Evolutionary conservation across 345 rosid genomes (phyloP).

Genomic region (Eucalyptus victrix): DNA sequence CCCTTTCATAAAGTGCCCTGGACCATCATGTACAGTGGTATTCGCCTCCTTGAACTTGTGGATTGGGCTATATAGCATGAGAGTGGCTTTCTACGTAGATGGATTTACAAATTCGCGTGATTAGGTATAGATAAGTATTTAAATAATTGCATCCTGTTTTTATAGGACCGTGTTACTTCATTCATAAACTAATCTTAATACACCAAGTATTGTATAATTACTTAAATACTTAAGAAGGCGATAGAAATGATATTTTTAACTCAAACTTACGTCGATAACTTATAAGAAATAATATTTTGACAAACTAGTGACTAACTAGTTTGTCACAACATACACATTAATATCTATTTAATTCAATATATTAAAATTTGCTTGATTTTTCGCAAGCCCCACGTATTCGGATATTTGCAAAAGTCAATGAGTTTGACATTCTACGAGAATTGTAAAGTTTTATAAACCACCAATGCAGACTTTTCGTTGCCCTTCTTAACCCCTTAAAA

Average conservation of each 20-base stretch:
- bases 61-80: background rate
- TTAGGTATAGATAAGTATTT: background rate
- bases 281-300: background rate
- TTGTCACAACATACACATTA: background rate
- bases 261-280: rapidly evolving
- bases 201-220: background rate
- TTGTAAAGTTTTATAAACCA: background rate
- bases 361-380: background rate
- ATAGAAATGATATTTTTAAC: background rate
- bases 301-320: background rate
- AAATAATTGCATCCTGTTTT: background rate
- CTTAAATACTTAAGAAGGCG: background rate
- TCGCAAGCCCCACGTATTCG: background rate
- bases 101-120: background rate
- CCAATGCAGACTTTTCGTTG: background rate
- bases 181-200: background rate
- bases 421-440: background rate
- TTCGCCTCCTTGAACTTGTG: background rate
- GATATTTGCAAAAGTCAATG: background rate
- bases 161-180: background rate
- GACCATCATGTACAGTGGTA: background rate
- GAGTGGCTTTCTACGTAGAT: background rate
- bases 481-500: background rate
- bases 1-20: background rate
- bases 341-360: background rate